phyloP scores from a whole-genome alignment of 169 alveolate species.

The Plasmodium gonderi region DNA sequence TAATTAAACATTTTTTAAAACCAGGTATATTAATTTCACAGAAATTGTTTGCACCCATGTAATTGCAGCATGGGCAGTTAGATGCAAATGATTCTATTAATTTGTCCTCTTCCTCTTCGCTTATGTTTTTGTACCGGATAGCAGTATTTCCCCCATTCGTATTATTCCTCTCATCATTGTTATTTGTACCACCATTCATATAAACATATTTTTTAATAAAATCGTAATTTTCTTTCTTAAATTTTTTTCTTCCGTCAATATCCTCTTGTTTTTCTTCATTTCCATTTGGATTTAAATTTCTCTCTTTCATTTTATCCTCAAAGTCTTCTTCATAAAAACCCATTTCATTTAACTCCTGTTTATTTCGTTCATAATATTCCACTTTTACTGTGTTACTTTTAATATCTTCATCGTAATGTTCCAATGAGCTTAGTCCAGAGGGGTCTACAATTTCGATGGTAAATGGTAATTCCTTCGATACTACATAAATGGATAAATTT shows the following conservation, averaged over 20 bases:
- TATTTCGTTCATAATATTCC: slow-evolving; percentile 85
- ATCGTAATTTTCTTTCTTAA: slow-evolving; percentile 68
- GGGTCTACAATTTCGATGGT: slow-evolving; percentile 93
- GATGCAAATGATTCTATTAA: slow-evolving; percentile 70
- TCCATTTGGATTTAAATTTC: not conserved
- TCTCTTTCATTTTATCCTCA: slow-evolving; percentile 59
- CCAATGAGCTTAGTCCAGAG: slow-evolving; percentile 92
- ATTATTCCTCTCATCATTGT: not conserved
- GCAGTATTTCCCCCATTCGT: not conserved
- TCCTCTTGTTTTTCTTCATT: not conserved
- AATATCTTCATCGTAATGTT: slow-evolving; percentile 76
- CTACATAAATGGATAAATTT: slow-evolving; percentile 13
- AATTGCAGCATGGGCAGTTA: slow-evolving; percentile 90
- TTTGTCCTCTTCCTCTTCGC: slow-evolving; percentile 56
- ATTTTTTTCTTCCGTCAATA: not conserved
- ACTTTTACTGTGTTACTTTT: slow-evolving; percentile 78
- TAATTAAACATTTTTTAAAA: slow-evolving; percentile 94
- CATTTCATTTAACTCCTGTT: slow-evolving; percentile 85
- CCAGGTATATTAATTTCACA: slow-evolving; percentile 97
- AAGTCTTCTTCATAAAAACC: slow-evolving; percentile 85
- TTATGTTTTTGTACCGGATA: slow-evolving; percentile 29
- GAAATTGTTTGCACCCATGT: slow-evolving; percentile 84
- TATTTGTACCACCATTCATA: not conserved
- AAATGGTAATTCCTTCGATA: slow-evolving; percentile 84
- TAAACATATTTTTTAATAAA: slow-evolving; percentile 63